Percentiles rank a stretch among this genome's conserved stretches.
phyloP scores from a whole-genome alignment of 176 grass and related monocot genomes.

The Lolium perenne region DNA sequence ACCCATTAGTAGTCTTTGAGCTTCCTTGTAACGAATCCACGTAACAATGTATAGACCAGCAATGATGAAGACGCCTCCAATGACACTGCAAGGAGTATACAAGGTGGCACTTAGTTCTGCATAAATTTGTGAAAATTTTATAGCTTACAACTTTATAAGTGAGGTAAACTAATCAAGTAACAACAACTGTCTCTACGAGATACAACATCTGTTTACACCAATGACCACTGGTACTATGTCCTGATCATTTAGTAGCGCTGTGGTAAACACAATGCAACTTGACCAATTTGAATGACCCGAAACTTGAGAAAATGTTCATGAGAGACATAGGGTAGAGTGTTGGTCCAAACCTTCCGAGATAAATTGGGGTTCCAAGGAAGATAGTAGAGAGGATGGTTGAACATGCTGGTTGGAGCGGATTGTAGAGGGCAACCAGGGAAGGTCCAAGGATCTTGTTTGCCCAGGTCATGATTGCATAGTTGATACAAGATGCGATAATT shows the following conservation, averaged over 20 bases:
- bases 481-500: slow-evolving; percentile 81
- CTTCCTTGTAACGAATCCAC: slow-evolving; percentile 76
- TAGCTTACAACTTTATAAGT: neutral
- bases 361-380: slow-evolving; percentile 86
- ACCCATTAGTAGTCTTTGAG: slow-evolving; percentile 31
- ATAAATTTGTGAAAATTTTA: neutral
- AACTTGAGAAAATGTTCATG: slow-evolving; percentile 25
- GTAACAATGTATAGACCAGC: slow-evolving; percentile 87
- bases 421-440: slow-evolving; percentile 83
- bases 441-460: slow-evolving; percentile 93
- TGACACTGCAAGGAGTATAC: slow-evolving; percentile 54
- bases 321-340: neutral
- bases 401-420: slow-evolving; percentile 85
- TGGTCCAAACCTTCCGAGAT: slow-evolving; percentile 79
- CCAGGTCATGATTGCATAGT: slow-evolving; percentile 96
- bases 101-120: neutral
- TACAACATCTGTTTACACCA: neutral
- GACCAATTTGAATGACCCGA: neutral
- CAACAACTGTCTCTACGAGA: neutral
- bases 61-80: slow-evolving; percentile 82
- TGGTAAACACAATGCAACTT: neutral
- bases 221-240: neutral
- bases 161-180: neutral
- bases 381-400: slow-evolving; percentile 88
- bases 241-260: neutral